A percentile compares a stretch with the other conserved stretches of the same genome.
Conservation (phyloP, 257 asterid species). For the Gentiana straminea region DNA sequence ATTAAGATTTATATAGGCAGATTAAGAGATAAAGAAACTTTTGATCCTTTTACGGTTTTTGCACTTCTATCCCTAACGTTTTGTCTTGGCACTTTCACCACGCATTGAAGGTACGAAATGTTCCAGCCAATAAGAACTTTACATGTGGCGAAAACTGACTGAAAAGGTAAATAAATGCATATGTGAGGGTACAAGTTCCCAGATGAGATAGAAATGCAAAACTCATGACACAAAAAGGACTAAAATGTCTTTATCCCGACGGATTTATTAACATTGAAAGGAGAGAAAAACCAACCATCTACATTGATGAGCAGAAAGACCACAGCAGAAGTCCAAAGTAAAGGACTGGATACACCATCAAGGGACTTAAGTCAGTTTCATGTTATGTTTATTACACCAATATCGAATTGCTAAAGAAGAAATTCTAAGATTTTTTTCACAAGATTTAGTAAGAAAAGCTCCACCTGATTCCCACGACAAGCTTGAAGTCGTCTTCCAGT, state of each 20-base stretch:
- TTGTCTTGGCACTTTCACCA: too few species aligned
- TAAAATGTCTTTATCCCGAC: too few species aligned
- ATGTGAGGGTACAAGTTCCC: too few species aligned
- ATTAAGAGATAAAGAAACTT: not conserved
- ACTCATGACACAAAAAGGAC: too few species aligned
- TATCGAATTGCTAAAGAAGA: not conserved
- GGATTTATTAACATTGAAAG: not conserved
- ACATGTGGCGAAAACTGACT: too few species aligned
- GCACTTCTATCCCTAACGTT: too few species aligned
- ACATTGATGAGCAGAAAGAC: constrained; percentile 68
- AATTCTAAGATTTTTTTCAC: not conserved
- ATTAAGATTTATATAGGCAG: not conserved
- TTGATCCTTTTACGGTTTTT: too few species aligned
- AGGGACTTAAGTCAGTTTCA: constrained; percentile 7
- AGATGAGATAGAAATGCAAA: too few species aligned
- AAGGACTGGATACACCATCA: constrained; percentile 39
- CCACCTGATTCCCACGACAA: constrained; percentile 85
- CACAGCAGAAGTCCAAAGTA: constrained; percentile 62
- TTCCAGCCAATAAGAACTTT: too few species aligned
- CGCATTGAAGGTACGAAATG: too few species aligned
- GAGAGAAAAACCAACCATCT: constrained; percentile 29
- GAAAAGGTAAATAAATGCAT: too few species aligned
- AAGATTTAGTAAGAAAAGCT: constrained; percentile 1
- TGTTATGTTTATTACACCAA: not conserved
- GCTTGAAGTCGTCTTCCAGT: constrained; percentile 92